A percentile compares a stretch with the other conserved stretches of the same genome.
phyloP scores from a whole-genome alignment of 345 rosid species.

The Odontarrhena argentea region DNA sequence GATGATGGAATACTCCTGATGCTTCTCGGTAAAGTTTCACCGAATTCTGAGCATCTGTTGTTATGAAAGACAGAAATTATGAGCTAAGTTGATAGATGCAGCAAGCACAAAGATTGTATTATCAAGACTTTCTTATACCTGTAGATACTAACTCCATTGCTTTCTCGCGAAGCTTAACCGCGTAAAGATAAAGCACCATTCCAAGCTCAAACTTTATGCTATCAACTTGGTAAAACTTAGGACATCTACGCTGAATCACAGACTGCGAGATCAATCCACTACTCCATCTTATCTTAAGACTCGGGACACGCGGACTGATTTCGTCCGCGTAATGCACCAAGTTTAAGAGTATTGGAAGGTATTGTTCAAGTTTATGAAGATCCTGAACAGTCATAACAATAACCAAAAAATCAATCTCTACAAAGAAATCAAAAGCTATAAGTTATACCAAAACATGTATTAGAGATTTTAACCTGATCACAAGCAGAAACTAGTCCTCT shows the following conservation, averaged over 20 bases:
- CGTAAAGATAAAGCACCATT: conserved; percentile 64
- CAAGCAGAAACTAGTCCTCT: conserved; percentile 62
- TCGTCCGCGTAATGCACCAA: conserved; percentile 54
- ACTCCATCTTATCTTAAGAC: conserved; percentile 74
- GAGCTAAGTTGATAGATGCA: background rate
- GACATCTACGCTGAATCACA: conserved; percentile 59
- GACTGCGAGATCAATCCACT: conserved; percentile 56
- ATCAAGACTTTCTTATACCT: conserved; percentile 43
- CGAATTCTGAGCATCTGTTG: conserved; percentile 59
- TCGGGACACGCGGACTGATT: conserved; percentile 43
- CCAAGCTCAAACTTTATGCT: conserved; percentile 65
- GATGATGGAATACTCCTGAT: conserved; percentile 68
- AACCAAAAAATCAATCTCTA: background rate
- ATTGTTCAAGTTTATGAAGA: conserved; percentile 60
- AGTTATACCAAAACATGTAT: background rate
- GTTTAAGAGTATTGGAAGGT: conserved; percentile 67
- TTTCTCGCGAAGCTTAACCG: conserved; percentile 64
- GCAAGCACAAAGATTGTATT: background rate
- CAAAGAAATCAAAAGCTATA: background rate
- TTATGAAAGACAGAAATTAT: background rate
- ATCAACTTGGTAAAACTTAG: conserved; percentile 59
- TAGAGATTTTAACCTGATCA: conserved; percentile 49
- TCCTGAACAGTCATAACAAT: conserved; percentile 46
- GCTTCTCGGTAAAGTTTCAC: conserved; percentile 74
- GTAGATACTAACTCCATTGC: conserved; percentile 59